phyloP scores from a whole-genome alignment of 2,329 filamentous ascomycete genomes.

The Trichoderma koningiopsis region DNA sequence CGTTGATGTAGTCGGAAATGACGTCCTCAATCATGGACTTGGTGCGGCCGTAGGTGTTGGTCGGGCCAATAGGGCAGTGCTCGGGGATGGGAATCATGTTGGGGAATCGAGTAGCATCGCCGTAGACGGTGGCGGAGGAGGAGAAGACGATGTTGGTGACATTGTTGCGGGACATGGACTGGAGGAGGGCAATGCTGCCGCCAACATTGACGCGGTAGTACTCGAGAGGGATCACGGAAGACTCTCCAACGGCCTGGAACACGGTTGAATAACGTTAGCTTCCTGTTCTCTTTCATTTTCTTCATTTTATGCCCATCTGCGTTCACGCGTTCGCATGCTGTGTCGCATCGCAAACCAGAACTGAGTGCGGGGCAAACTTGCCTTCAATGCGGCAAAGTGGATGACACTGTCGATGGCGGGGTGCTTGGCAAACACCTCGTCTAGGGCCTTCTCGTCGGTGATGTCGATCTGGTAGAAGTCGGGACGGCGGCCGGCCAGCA shows the following conservation, averaged over 20 bases:
- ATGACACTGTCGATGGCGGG: conserved; percentile 97
- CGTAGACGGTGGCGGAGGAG: conserved; percentile 96
- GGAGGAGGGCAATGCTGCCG: conserved; percentile 84
- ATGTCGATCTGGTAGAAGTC: conserved; percentile 85
- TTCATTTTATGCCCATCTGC: not conserved
- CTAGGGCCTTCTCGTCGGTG: conserved; percentile 79
- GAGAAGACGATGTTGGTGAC: conserved; percentile 98
- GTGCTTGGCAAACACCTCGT: conserved; percentile 85
- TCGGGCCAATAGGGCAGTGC: conserved; percentile 91
- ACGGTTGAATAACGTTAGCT: conserved; percentile 25
- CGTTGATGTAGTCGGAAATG: conserved; percentile 87
- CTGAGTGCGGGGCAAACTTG: conserved; percentile 40
- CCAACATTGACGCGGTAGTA: conserved; percentile 98
- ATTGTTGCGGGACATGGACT: conserved; percentile 84
- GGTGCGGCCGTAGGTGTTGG: conserved; percentile 96
- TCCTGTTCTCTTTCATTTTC: not conserved
- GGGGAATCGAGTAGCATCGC: conserved; percentile 91
- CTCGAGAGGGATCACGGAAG: conserved; percentile 87
- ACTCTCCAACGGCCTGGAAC: conserved; percentile 87
- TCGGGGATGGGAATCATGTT: conserved; percentile 99
- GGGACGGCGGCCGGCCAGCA: conserved; percentile 86
- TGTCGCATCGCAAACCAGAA: not conserved
- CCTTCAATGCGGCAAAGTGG: conserved; percentile 97
- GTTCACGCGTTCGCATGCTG: not conserved
- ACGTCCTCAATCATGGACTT: conserved; percentile 90